Conservation (phyloP, 805 yeast species). For the Nakazawaea wickerhamii region DNA sequence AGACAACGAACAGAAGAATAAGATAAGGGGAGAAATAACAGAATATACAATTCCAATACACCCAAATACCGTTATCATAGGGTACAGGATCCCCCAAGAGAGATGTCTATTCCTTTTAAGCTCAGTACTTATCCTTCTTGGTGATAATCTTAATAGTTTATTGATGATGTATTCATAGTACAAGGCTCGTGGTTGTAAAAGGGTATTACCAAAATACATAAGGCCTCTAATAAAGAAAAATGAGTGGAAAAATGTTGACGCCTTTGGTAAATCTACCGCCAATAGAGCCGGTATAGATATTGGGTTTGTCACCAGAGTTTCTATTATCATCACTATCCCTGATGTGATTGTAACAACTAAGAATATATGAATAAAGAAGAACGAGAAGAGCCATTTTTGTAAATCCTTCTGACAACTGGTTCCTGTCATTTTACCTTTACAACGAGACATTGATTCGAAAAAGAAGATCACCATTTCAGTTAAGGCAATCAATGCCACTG, state of each 20-base stretch:
- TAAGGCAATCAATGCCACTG: conserved; percentile 55
- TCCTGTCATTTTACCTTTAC: conserved; percentile 58
- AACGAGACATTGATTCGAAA: conserved; percentile 47
- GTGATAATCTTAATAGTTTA: conserved; percentile 46
- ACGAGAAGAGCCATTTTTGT: conserved; percentile 74
- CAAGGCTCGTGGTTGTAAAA: conserved; percentile 55
- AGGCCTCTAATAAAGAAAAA: conserved; percentile 71
- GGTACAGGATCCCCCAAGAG: conserved; percentile 76
- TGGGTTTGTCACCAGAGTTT: conserved; percentile 62
- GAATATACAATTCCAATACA: conserved; percentile 76
- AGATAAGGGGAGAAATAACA: conserved; percentile 72
- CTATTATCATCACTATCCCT: conserved; percentile 60
- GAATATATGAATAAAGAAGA: conserved; percentile 77
- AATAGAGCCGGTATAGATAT: conserved; percentile 64
- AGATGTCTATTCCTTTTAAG: conserved; percentile 39
- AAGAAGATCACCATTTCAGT: conserved; percentile 57
- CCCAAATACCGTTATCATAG: conserved; percentile 70
- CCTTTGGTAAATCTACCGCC: conserved; percentile 77
- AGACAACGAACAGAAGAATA: conserved; percentile 52
- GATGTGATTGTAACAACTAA: conserved; percentile 82
- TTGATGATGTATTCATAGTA: conserved; percentile 31
- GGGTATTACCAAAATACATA: conserved; percentile 66
- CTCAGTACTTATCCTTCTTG: conserved; percentile 49
- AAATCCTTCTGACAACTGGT: conserved; percentile 62
- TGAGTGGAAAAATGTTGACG: conserved; percentile 81